Conservation (phyloP, 1,139 yeast genomes). For the Zhuliangozyma blackwelliae region DNA sequence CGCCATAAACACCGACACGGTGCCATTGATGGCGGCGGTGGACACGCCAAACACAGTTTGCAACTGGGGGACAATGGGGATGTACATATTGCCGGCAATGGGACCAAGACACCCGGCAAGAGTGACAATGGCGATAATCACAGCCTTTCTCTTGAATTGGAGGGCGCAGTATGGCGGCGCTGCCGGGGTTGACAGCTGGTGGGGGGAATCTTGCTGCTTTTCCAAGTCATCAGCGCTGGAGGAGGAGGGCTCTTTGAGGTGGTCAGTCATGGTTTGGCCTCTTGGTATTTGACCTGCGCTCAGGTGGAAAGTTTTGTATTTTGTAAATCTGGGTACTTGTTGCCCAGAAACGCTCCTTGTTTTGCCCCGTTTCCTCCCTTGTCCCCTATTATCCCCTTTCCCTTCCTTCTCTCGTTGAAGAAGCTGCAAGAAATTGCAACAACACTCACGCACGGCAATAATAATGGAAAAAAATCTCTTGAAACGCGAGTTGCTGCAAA, state of each 20-base stretch:
- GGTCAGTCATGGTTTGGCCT: too few relatives aligned
- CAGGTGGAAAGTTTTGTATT: too few relatives aligned
- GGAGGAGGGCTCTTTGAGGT: too few relatives aligned
- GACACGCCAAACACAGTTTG: conserved; percentile 39
- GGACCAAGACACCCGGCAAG: conserved; percentile 57
- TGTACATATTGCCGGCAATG: conserved; percentile 54
- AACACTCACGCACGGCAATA: background rate
- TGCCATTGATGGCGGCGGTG: conserved; percentile 48
- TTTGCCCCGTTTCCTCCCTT: background rate
- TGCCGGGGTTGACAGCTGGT: too few relatives aligned
- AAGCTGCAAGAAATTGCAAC: background rate
- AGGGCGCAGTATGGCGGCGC: conserved; percentile 1
- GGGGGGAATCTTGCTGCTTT: too few relatives aligned
- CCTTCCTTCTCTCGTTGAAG: background rate
- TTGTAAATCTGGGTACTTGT: too few relatives aligned
- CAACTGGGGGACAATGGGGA: conserved; percentile 51
- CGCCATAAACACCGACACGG: conserved; percentile 58
- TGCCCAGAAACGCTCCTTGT: background rate
- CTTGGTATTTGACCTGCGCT: too few relatives aligned
- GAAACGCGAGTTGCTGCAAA: too few relatives aligned
- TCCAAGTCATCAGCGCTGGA: too few relatives aligned
- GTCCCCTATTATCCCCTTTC: too few relatives aligned
- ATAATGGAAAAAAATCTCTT: background rate
- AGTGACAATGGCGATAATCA: conserved; percentile 35
- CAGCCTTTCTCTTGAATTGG: conserved; percentile 12